phyloP scores from a whole-genome alignment of 257 asterid genomes.

The Nicotiana attenuata region DNA sequence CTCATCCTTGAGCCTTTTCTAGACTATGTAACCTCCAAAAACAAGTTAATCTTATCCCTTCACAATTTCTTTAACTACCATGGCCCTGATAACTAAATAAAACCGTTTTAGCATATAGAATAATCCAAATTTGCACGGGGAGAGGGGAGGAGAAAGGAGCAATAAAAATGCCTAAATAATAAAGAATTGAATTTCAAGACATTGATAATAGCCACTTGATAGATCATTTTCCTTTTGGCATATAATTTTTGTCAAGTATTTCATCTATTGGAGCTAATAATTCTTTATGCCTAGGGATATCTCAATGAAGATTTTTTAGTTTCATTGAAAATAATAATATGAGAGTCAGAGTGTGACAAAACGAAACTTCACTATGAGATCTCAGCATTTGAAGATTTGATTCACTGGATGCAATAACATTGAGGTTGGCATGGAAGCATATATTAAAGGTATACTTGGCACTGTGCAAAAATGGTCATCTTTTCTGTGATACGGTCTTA shows the following conservation, averaged over 20 bases:
- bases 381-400: not conserved
- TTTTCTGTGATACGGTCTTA: not conserved
- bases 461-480: not conserved
- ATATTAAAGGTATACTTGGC: not conserved
- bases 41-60: not conserved
- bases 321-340: not conserved
- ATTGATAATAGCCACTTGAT: not conserved
- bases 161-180: not conserved
- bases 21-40: not conserved
- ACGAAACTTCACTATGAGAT: not conserved
- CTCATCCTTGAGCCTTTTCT: not conserved
- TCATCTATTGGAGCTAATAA: not conserved
- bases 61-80: not conserved
- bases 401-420: not conserved
- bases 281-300: not conserved
- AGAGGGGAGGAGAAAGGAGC: not conserved
- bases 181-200: not conserved
- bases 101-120: not conserved
- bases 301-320: not conserved
- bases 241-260: not conserved
- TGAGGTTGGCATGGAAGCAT: not conserved
- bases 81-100: not conserved
- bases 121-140: not conserved
- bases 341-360: not conserved
- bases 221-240: not conserved